These are phyloP conservation scores for Exophiala viscosa DNA, from an alignment of 2,329 filamentous ascomycete genomes.

Conservation along the genomic window DNA sequence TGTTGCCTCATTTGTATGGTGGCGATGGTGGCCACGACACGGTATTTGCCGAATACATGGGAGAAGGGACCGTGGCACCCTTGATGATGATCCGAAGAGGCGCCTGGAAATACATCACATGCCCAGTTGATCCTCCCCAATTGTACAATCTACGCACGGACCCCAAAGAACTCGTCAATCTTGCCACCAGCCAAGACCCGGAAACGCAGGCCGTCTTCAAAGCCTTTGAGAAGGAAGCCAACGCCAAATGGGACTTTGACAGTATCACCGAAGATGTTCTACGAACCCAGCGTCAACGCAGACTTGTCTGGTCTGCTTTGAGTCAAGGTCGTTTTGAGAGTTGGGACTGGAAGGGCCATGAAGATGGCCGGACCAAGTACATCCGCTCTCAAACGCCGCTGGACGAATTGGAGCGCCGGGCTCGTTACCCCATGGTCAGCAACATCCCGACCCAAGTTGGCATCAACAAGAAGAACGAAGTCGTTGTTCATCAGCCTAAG, in stretches of 20 bases:
- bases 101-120: conserved; percentile 86
- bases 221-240: conserved; percentile 70
- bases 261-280: conserved; percentile 72
- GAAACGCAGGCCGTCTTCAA: conserved; percentile 37
- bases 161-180: conserved; percentile 71
- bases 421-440: conserved; percentile 58
- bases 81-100: conserved; percentile 92
- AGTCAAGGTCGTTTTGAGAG: conserved; percentile 70
- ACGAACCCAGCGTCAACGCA: conserved; percentile 71
- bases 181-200: conserved; percentile 49
- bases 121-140: conserved; percentile 77
- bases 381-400: conserved; percentile 80
- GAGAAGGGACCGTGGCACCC: conserved; percentile 82
- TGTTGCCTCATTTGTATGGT: conserved; percentile 72
- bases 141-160: conserved; percentile 76
- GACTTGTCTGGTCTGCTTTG: conserved; percentile 75
- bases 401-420: conserved; percentile 73
- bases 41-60: conserved; percentile 93
- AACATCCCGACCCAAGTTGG: conserved; percentile 15
- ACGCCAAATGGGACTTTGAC: conserved; percentile 74
- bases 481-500: conserved; percentile 15
- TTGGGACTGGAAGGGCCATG: conserved; percentile 70
- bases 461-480: conserved; percentile 17
- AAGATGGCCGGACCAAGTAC: conserved; percentile 57
- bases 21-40: conserved; percentile 62